Evolutionary conservation across 495 filamentous ascomycete species (phyloP).

Genomic region (Neurospora sp.): DNA sequence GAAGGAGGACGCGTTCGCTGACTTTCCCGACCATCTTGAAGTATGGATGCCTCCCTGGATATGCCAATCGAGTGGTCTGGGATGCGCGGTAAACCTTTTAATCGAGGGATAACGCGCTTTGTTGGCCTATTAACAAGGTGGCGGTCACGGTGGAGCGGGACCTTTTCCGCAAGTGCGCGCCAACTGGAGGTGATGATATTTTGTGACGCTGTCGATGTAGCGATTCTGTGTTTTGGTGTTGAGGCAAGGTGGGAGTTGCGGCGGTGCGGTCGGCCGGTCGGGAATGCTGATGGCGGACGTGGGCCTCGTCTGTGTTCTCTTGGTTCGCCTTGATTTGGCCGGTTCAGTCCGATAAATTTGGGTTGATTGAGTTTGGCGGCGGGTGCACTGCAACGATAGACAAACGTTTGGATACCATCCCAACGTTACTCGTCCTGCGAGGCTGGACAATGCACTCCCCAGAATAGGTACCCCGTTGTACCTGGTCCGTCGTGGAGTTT

Average conservation of each 20-base stretch:
- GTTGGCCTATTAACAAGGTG: neutral
- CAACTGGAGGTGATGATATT: neutral
- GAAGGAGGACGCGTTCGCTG: conserved; percentile 41
- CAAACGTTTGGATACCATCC: neutral
- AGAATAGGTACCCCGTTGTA: neutral
- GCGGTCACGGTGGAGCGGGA: neutral
- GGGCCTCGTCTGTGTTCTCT: neutral
- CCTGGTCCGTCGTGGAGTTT: neutral
- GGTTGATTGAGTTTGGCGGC: neutral
- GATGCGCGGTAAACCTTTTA: neutral
- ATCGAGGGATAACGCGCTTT: neutral
- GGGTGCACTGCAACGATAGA: neutral
- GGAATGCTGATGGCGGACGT: neutral
- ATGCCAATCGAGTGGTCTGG: neutral
- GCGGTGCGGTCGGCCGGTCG: neutral
- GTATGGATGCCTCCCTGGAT: neutral
- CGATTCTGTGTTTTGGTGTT: neutral
- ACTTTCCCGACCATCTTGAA: conserved; percentile 42
- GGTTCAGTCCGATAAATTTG: neutral
- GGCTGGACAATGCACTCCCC: neutral
- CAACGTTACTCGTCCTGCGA: neutral
- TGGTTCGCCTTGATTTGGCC: neutral
- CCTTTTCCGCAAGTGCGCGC: neutral
- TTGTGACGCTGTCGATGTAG: neutral
- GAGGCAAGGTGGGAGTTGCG: neutral